Base-by-base conservation (phyloP, 352 stramenopile species). In the Peronospora destructor region DNA sequence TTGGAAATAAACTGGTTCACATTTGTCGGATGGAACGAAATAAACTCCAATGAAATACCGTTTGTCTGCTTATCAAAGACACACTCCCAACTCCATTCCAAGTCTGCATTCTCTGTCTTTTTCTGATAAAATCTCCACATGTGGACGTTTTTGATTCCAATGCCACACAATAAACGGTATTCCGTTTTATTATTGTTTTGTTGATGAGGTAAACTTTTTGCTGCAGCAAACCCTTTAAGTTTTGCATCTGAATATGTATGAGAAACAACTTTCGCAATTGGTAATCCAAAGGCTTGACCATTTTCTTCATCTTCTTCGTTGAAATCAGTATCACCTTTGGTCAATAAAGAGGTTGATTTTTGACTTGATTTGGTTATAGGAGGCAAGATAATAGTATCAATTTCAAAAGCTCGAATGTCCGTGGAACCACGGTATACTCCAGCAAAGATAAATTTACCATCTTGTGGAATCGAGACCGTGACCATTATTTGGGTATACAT, bases 101-200 rank as follows among this genome's bases (percentile, higher is more conserved):
- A 19, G 5, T 32, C 8, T 6, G 16, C 30, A 2, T 16, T 49
- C 21, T 70, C 57, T 5, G 12, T 49, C 0, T 65, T 51, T 13
- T 76, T 59, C 33, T 72, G 72, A 52, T 74, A 89, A 52, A 92
- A 92, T 5, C 82, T 73, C 83, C 83, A 93, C 39, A 93, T 65
- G 45, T 93, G 83, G 16, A 93, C 56, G 48, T 86, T 93, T 66
- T 93, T 93, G 53, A 93, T 93, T 19, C 83, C 83, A 4, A 93
- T 71, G 2, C 83, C 83, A 45, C 80, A 93, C 1, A 93, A 57
- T 29, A 93, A 53, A 14, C 82, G 78, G 40, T 91, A 93, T 49
- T 93, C 80, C 0, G 56, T 87, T 30, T 55, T 65, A 8, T 55
- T 65, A 8, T 71, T 63, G 28, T 44, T 76, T 5, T 45, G 61